Evolutionary conservation across 352 stramenopile genomes (phyloP).

Genomic region (Phytophthora tubulina): DNA sequence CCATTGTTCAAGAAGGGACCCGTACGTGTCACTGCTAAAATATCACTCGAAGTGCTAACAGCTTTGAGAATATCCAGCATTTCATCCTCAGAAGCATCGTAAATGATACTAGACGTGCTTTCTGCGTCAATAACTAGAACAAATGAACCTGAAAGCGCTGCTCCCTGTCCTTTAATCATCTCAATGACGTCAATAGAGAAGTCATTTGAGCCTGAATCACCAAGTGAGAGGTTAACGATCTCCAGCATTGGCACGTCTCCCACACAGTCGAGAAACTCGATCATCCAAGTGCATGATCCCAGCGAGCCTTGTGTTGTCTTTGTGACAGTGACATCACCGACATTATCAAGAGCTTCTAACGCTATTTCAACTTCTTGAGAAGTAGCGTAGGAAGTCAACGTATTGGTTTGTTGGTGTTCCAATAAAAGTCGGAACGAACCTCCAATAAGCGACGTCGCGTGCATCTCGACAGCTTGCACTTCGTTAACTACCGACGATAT

Average conservation of each 20-base stretch:
- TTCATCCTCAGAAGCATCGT: slow-evolving; percentile 46
- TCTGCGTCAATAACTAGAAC: slow-evolving; percentile 52
- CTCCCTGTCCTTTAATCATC: slow-evolving; percentile 50
- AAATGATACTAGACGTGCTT: slow-evolving; percentile 30
- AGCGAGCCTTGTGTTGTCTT: slow-evolving; percentile 41
- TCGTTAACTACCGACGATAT: slow-evolving; percentile 47
- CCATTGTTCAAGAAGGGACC: slow-evolving; percentile 58
- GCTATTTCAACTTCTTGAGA: slow-evolving; percentile 50
- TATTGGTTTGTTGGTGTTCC: slow-evolving; percentile 45
- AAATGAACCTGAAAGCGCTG: slow-evolving; percentile 54
- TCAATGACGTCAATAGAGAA: slow-evolving; percentile 56
- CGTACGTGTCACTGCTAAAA: slow-evolving; percentile 32
- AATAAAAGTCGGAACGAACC: slow-evolving; percentile 56
- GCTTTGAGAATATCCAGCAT: slow-evolving; percentile 36
- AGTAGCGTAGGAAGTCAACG: slow-evolving; percentile 64
- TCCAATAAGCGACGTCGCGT: slow-evolving; percentile 55
- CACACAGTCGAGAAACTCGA: slow-evolving; percentile 64
- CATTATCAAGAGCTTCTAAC: slow-evolving; percentile 58
- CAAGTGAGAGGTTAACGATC: slow-evolving; percentile 53
- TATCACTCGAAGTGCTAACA: slow-evolving; percentile 15
- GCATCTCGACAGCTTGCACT: slow-evolving; percentile 54
- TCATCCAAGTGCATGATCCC: slow-evolving; percentile 64
- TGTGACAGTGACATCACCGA: slow-evolving; percentile 45
- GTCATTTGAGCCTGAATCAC: slow-evolving; percentile 59
- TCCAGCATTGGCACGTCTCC: slow-evolving; percentile 63